Conservation (phyloP, 2,329 filamentous ascomycete species). For the Zasmidium cellare region DNA sequence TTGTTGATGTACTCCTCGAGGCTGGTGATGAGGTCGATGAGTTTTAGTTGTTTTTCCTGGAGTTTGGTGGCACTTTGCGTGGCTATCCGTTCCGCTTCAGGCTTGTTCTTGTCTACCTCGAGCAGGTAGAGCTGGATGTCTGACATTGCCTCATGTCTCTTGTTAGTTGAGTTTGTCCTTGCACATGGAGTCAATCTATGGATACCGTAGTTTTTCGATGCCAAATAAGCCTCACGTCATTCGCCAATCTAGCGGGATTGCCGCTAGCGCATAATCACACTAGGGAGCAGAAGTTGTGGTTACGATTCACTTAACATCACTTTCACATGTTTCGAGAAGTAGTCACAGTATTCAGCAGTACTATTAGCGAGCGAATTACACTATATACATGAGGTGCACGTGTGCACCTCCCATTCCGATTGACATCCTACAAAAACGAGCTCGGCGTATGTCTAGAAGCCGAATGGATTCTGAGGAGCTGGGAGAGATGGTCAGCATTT, state of each 20-base stretch:
- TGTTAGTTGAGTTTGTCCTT: not conserved
- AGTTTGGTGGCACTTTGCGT: conserved; percentile 49
- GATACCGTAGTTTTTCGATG: not conserved
- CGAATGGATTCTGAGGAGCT: conserved; percentile 72
- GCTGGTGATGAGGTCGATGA: conserved; percentile 63
- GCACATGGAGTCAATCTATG: not conserved
- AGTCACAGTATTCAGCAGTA: conserved; percentile 1
- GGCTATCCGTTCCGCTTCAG: conserved; percentile 46
- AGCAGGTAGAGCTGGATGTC: conserved; percentile 55
- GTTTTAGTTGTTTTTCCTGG: conserved; percentile 59
- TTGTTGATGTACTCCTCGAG: conserved; percentile 68
- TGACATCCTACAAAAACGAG: conserved; percentile 11
- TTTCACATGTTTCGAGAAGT: not conserved
- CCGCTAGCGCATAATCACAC: not conserved
- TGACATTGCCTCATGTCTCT: conserved; percentile 43
- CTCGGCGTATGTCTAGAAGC: conserved; percentile 50
- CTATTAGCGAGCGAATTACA: conserved; percentile 20
- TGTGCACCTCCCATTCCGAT: conserved; percentile 12
- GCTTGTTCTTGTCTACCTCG: conserved; percentile 50
- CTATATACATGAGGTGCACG: conserved; percentile 26
- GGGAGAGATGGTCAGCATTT: conserved; percentile 9
- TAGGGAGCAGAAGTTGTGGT: conserved; percentile 1
- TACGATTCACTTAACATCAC: not conserved
- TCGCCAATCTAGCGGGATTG: not conserved
- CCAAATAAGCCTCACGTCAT: not conserved